Evolutionary conservation across 345 rosid species (phyloP).

Genomic region (Populus davidiana): DNA sequence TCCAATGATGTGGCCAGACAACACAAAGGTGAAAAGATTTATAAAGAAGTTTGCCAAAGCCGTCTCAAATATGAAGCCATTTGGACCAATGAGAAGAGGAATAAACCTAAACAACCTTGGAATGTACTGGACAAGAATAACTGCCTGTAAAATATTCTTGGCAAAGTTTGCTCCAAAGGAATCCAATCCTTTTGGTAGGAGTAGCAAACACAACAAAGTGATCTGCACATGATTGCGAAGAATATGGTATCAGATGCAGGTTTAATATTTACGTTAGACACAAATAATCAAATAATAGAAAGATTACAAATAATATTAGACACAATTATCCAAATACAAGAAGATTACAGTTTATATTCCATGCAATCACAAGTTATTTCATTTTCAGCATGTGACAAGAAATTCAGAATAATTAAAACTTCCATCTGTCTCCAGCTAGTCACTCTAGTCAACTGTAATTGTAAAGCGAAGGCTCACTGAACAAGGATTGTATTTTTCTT

Average conservation of each 20-base stretch:
- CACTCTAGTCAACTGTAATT: not conserved
- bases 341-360: not conserved
- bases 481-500: too few species aligned
- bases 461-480: too few species aligned
- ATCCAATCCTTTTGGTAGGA: conserved; percentile 39
- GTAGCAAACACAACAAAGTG: conserved; percentile 31
- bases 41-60: conserved; percentile 84
- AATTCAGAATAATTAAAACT: not conserved
- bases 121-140: conserved; percentile 65
- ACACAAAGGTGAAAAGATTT: conserved; percentile 69
- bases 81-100: conserved; percentile 72
- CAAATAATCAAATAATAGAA: not conserved
- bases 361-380: not conserved
- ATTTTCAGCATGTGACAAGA: not conserved
- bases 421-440: not conserved
- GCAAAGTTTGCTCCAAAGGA: conserved; percentile 59
- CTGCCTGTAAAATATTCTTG: conserved; percentile 54
- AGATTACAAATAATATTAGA: not conserved
- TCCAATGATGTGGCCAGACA: conserved; percentile 77
- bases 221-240: conserved; percentile 40
- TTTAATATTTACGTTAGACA: not conserved
- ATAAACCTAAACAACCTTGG: conserved; percentile 69
- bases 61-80: conserved; percentile 77
- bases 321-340: not conserved
- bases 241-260: not conserved